Evolutionary conservation across 495 filamentous ascomycete genomes (phyloP).

Genomic region (Parathielavia appendiculata): DNA sequence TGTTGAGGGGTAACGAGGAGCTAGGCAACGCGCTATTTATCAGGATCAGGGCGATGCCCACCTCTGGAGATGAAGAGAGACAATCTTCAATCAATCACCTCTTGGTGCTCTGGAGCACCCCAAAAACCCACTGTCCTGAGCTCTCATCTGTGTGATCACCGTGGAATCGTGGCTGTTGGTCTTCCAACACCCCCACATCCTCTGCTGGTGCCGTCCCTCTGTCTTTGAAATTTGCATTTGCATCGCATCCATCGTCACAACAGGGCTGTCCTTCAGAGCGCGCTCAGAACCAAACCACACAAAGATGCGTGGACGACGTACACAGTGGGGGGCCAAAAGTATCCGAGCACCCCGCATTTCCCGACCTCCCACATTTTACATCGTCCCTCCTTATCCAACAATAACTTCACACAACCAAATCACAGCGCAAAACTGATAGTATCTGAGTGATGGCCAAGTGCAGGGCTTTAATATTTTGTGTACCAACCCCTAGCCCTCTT

Average conservation of each 20-base stretch:
- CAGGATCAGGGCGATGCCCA: neutral
- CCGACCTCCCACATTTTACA: too few species aligned
- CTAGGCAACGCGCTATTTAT: neutral
- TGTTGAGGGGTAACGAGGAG: neutral
- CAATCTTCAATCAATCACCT: conserved; percentile 1
- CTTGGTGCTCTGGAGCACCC: neutral
- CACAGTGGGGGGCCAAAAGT: too few species aligned
- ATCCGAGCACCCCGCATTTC: too few species aligned
- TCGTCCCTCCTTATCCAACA: too few species aligned
- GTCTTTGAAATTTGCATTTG: neutral
- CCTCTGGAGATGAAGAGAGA: neutral
- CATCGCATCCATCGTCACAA: neutral
- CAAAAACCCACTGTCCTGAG: neutral
- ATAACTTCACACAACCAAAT: too few species aligned
- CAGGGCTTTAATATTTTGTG: too few species aligned
- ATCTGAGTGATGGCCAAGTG: too few species aligned
- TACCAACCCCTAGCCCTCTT: too few species aligned
- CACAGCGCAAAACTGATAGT: too few species aligned
- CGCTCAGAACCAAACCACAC: neutral
- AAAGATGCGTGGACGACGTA: neutral
- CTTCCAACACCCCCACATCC: neutral
- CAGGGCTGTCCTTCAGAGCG: neutral
- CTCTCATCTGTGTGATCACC: too few species aligned
- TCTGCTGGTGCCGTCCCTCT: neutral
- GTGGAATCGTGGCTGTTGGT: neutral